Base-by-base conservation (phyloP, 2,329 filamentous ascomycete genomes). In the Hirsutella minnesotensis region DNA sequence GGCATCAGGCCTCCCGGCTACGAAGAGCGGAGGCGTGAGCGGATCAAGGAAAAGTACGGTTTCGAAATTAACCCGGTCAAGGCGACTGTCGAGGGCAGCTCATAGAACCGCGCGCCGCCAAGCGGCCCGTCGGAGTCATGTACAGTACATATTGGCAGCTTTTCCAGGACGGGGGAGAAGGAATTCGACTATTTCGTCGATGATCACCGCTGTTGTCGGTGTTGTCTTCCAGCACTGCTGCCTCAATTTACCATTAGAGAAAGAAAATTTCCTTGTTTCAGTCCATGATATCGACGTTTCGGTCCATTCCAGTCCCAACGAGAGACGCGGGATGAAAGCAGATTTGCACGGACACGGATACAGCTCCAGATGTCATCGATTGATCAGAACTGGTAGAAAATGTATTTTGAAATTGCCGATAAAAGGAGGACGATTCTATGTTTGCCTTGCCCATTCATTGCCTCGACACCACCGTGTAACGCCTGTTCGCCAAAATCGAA, bases 11-110 rank as follows among this genome's bases (percentile, higher is more conserved):
- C 77, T 34, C 81, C 84, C 15, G 86, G 86, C 41, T 95, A 92
- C 59, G 83, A 86, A 53, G 86, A 94, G 70, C 75, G 89, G 63
- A 80, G 89, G 62, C 77, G 79, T 51, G 72, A 88, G 68, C 76
- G 86, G 54, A 74, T 95, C 62, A 81, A 86, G 75, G 81, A 87
- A 65, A 86, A 81, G 63, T 95, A 95, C 57, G 87, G 88, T 46
- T 77, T 94, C 56, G 87, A 94, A 51, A 80, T 95, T 57, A 77
- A 82, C 56, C 75, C 79, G 43, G 76, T 81, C 51, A 73, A 64
- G 45, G 69, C 73, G 36, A 66, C 64, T 39, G 61, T 64, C 50
- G 67, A 76, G 43, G 63, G 62, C 45, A 65, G 63, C 56, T 56
- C 59, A 56, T 65, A 57, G 58, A 50, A 15, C 33, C 31, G 40